Evolutionary conservation across 192 early-diverging fungal species (phyloP).

Genomic region (Coemansia sp.): DNA sequence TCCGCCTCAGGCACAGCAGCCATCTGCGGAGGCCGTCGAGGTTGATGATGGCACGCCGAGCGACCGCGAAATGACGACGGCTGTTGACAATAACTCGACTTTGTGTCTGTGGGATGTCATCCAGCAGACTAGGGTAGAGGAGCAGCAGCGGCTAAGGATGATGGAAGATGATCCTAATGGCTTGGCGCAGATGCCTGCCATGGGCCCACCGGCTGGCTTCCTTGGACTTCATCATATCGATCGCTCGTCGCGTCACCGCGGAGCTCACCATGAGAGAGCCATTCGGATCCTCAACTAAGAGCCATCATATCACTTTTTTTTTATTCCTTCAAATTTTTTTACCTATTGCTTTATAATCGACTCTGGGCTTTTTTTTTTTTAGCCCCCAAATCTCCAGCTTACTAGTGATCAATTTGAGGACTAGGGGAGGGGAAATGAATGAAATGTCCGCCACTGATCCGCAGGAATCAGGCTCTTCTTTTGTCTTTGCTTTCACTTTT

Average conservation of each 20-base stretch:
- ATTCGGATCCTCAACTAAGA: constrained; percentile 39
- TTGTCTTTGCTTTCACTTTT: not conserved
- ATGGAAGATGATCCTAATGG: constrained; percentile 4
- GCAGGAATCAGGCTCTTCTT: not conserved
- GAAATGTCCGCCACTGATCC: too few species aligned
- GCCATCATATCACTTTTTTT: not conserved
- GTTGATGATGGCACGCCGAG: not conserved
- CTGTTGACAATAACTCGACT: not conserved
- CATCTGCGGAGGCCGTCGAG: not conserved
- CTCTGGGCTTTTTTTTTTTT: not conserved
- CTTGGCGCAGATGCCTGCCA: not conserved
- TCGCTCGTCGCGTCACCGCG: constrained; percentile 39
- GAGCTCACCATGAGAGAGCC: constrained; percentile 33
- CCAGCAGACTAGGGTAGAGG: constrained; percentile 14
- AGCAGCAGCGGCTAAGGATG: constrained; percentile 1
- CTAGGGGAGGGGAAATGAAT: not conserved
- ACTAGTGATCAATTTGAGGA: not conserved
- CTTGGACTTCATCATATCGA: constrained; percentile 42
- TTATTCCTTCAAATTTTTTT: not conserved
- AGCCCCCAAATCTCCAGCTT: not conserved
- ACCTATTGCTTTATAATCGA: not conserved
- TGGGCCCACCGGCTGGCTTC: constrained; percentile 15
- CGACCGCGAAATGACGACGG: constrained; percentile 1
- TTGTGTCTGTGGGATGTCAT: constrained; percentile 41
- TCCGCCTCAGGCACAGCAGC: not conserved